These are phyloP conservation scores for Paramecium tetraurelia DNA, from an alignment of 73 alveolate genomes.

Conservation along the genomic window DNA sequence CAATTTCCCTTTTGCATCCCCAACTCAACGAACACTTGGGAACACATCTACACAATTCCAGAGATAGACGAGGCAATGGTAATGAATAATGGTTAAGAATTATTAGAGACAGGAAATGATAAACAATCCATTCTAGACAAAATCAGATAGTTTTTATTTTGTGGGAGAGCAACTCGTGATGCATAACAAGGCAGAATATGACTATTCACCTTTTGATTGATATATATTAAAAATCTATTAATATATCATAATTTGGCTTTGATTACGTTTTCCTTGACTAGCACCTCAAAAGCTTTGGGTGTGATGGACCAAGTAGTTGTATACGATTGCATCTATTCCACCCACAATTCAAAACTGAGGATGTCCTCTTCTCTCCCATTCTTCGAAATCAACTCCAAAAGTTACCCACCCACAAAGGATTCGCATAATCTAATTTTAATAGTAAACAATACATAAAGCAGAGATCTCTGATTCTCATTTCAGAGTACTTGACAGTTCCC, in stretches of 20 bases:
- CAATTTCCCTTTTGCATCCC: constrained; percentile 96
- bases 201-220: constrained; percentile 75
- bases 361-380: constrained; percentile 33
- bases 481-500: not conserved
- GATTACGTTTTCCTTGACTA: not conserved
- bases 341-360: constrained; percentile 2
- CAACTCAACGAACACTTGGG: constrained; percentile 94
- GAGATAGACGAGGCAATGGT: constrained; percentile 71
- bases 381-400: not conserved
- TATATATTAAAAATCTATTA: not conserved
- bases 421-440: not conserved
- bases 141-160: constrained; percentile 95
- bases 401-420: not conserved
- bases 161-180: constrained; percentile 92
- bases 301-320: not conserved
- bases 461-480: constrained; percentile 24
- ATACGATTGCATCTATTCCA: not conserved
- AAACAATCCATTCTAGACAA: constrained; percentile 89
- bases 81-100: not conserved
- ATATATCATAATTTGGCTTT: not conserved
- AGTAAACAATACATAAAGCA: not conserved
- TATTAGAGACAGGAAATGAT: constrained; percentile 80
- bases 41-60: constrained; percentile 90
- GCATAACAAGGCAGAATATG: constrained; percentile 95
- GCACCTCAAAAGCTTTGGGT: not conserved